Conservation (phyloP, 2,329 filamentous ascomycete genomes). For the Botrytis medusae region DNA sequence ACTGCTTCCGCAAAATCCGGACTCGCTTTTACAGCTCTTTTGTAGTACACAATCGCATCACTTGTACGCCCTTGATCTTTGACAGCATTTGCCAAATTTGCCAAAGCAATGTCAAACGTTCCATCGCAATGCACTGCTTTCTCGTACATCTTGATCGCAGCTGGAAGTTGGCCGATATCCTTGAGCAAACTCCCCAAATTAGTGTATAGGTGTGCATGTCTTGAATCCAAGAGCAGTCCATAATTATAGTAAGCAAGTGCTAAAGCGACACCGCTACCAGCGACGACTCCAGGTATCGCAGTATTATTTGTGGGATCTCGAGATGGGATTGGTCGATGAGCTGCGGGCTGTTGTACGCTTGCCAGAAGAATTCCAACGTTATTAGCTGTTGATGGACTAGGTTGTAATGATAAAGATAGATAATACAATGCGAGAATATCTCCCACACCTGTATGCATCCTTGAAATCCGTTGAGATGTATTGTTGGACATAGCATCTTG, state of each 20-base stretch:
- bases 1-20: constrained; percentile 96
- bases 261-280: constrained; percentile 83
- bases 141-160: constrained; percentile 96
- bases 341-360: constrained; percentile 73
- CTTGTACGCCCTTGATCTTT: constrained; percentile 92
- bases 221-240: constrained; percentile 78
- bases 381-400: constrained; percentile 95
- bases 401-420: constrained; percentile 87
- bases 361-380: constrained; percentile 98
- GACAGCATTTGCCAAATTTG: constrained; percentile 94
- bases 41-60: constrained; percentile 91
- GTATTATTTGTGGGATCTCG: constrained; percentile 42
- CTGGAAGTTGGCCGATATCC: constrained; percentile 88
- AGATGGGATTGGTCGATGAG: constrained; percentile 40
- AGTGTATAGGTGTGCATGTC: constrained; percentile 94
- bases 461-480: constrained; percentile 49
- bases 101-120: constrained; percentile 95
- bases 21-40: constrained; percentile 83
- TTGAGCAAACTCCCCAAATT: constrained; percentile 94
- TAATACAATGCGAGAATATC: constrained; percentile 97
- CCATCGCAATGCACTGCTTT: constrained; percentile 87
- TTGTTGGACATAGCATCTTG: constrained; percentile 86
- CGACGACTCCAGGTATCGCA: constrained; percentile 72
- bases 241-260: constrained; percentile 96
- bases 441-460: constrained; percentile 72